phyloP scores from a whole-genome alignment of 345 rosid species.

The Gossypium turneri region DNA sequence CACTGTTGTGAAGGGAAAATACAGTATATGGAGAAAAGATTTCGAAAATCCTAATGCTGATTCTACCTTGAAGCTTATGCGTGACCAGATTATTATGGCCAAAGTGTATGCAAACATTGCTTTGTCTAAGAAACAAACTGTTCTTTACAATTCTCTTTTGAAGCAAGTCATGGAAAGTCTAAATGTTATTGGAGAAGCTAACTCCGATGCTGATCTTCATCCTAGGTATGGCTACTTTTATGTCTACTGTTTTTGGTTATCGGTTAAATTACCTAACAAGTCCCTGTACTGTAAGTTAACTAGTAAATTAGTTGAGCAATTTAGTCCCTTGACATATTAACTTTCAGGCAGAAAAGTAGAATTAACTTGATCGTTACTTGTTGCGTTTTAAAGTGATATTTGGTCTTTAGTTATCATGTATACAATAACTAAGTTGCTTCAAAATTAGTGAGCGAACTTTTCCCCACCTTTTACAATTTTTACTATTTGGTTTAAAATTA shows the following conservation, averaged over 20 bases:
- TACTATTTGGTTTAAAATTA: too few species aligned
- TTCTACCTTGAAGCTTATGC: conserved; percentile 78
- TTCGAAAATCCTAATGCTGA: conserved; percentile 77
- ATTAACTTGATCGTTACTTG: too few species aligned
- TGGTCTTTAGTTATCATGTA: neutral
- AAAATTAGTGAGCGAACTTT: too few species aligned
- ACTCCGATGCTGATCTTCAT: conserved; percentile 71
- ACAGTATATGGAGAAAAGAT: conserved; percentile 95
- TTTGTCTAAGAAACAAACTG: conserved; percentile 52
- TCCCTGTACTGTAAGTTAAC: too few species aligned
- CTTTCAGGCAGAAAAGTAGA: too few species aligned
- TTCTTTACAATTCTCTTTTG: conserved; percentile 55
- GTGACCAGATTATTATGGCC: conserved; percentile 98
- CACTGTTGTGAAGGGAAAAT: conserved; percentile 58
- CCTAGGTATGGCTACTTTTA: conserved; percentile 50
- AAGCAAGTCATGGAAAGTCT: conserved; percentile 56
- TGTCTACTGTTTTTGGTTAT: conserved; percentile 15
- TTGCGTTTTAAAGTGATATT: too few species aligned
- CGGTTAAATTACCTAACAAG: neutral
- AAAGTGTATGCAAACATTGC: conserved; percentile 91
- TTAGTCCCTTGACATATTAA: too few species aligned
- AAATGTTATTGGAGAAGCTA: conserved; percentile 67
- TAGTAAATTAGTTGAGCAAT: too few species aligned
- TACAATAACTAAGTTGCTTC: neutral
- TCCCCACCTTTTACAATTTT: too few species aligned